phyloP scores from a whole-genome alignment of 192 early-diverging fungal species.

The Podila horticola region DNA sequence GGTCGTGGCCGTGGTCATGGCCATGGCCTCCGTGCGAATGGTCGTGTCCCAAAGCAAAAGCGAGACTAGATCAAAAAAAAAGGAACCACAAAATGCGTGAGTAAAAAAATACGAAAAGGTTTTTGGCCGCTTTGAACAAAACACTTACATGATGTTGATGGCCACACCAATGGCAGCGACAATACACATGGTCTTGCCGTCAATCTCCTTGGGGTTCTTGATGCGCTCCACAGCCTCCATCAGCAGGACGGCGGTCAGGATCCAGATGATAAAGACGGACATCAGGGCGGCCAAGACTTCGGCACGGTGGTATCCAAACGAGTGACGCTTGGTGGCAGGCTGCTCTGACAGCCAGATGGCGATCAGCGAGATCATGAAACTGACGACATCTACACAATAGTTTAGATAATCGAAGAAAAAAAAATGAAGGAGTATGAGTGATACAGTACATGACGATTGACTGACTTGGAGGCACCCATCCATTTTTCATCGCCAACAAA shows the following conservation, averaged over 20 bases:
- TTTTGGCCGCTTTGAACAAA: background rate
- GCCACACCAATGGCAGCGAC: constrained; percentile 77
- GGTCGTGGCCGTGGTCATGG: constrained; percentile 57
- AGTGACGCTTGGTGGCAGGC: constrained; percentile 55
- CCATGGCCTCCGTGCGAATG: constrained; percentile 39
- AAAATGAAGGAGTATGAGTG: background rate
- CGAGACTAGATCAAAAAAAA: constrained; percentile 49
- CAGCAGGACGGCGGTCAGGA: constrained; percentile 73
- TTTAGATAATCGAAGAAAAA: background rate
- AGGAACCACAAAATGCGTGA: background rate
- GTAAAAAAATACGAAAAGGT: background rate
- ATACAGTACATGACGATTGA: background rate
- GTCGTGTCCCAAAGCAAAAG: constrained; percentile 63
- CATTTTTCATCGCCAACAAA: too few species aligned
- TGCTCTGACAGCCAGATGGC: constrained; percentile 55
- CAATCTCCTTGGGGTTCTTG: constrained; percentile 67
- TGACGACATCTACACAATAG: constrained; percentile 66
- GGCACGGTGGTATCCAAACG: constrained; percentile 81
- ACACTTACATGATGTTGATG: constrained; percentile 78
- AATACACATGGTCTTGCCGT: constrained; percentile 76
- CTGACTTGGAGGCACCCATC: too few species aligned
- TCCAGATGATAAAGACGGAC: constrained; percentile 85
- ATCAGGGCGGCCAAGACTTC: constrained; percentile 83
- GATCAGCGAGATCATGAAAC: constrained; percentile 76
- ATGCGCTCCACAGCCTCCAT: constrained; percentile 78